Evolutionary conservation across 192 early-diverging fungal species (phyloP), one percentile per base, ranked within the genome.

Genomic region (Umbelopsis isabellina): DNA sequence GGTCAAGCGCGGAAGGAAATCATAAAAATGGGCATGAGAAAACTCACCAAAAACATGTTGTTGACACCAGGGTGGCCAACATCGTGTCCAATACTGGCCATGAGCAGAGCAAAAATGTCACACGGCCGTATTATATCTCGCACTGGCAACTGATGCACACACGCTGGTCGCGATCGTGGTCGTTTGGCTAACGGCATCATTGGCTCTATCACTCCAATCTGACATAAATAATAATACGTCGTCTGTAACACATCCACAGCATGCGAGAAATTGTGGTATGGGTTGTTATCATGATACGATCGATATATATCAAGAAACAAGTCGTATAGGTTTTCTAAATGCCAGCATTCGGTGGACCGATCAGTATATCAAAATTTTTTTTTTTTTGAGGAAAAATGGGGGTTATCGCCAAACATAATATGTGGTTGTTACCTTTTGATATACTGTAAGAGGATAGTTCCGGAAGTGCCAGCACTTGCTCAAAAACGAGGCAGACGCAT

Each of bases 231-330:
- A 79, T 90, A 95, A 75, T 89, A 91, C 49, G 93, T 92, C 49
- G 91, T 88, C 75, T 97, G 95, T 12, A 92, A 78, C n/a, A 98
- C 97, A 75, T 98, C 97, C 5, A 96, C 90, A 1, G 95, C 97
- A 75, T 98, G 97, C 25, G 89, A 86, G 78, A 94, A 93, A 82
- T 98, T 98, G 83, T 98, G 97, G 74, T 95, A 97, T 9, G 94
- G 92, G 77, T 97, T 97, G 13, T 72, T 81, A 18, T 83, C 77
- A 58, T 88, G 81, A 70, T 89, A 89, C 11, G 80, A 78, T 67
- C 83, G 80, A 45, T 82, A 74, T 27, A 89, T 61, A 47, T 81
- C 85, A 48, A 86, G 75, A 11, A 88, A 76, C 66, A 88, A 84
- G 16, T 76, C 75, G 66, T 86, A 83, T 41, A 85, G 71, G 69